Base-by-base conservation (phyloP, 306 rosid genomes). In the Castanea sativa region DNA sequence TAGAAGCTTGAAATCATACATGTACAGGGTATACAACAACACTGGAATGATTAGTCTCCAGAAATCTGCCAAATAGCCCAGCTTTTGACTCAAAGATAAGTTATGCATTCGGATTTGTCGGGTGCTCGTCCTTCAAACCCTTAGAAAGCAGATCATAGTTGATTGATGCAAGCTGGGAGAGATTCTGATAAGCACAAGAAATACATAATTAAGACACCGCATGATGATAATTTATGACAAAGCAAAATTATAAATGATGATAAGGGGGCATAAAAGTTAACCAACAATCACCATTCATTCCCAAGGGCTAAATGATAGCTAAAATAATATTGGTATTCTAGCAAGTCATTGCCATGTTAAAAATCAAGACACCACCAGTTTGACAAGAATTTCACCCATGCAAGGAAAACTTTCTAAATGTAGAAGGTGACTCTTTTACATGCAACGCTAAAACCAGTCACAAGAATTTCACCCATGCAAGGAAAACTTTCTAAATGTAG, bases 111-210 rank as follows among this genome's bases (percentile, higher is more conserved):
- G 89, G 86, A 78, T 91, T 84, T 55, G 90, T 14, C 12, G 91
- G 74, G 2, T 90, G 89, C 33, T 96, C 99, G 49, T 93, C 98
- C 89, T 93, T 91, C 85, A 78, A 91, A 83, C 97, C 98, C 88
- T 96, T 93, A 30, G 94, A 83, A 75, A 96, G 97, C 84, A 92
- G 90, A 83, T 96, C 99, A 67, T 96, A 96, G 88, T 96, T 96
- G 96, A 96, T 96, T 77, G 99, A 96, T 30, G 97, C 99, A 79
- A 96, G 97, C 96, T 96, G 97, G 56, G 99, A 96, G 83, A 96
- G 98, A 88, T 96, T 96, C 99, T 96, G 93, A 73, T 65, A 84
- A 82, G 73, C 85, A 89, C 84, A 79, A 77, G 73, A 59, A 73
- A 85, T 75, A 72, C 57, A 79, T 20, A 72, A 65, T 20, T 23